Percentiles rank a stretch among this genome's conserved stretches.
Evolutionary conservation across 345 rosid species (phyloP).

Genomic region (Acer saccharum): DNA sequence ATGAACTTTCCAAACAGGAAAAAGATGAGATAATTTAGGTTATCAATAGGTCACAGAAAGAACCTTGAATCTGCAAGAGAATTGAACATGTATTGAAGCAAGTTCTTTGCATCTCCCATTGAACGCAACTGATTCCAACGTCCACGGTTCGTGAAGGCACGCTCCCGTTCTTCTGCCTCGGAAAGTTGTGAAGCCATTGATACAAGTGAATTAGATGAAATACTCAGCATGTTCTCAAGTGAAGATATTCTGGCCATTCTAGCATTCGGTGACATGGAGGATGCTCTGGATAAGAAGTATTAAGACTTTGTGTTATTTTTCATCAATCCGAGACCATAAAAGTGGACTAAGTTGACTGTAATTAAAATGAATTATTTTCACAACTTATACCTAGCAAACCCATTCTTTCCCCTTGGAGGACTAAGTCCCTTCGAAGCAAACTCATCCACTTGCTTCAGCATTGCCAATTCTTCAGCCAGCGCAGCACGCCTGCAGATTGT

Average conservation of each 20-base stretch:
- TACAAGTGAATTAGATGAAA: constrained; percentile 91
- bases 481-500: constrained; percentile 78
- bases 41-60: constrained; percentile 20
- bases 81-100: constrained; percentile 93
- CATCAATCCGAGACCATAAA: not conserved
- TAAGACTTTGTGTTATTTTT: constrained; percentile 8
- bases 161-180: constrained; percentile 97
- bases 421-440: constrained; percentile 85
- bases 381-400: constrained; percentile 73
- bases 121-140: constrained; percentile 99
- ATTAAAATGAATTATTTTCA: constrained; percentile 10
- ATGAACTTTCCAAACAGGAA: not conserved
- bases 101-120: constrained; percentile 96
- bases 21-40: constrained; percentile 4
- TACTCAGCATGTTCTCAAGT: constrained; percentile 89
- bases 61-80: constrained; percentile 88
- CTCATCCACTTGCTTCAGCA: constrained; percentile 89
- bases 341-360: not conserved
- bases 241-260: constrained; percentile 89
- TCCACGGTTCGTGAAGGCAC: constrained; percentile 85
- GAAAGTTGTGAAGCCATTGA: constrained; percentile 99
- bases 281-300: constrained; percentile 59
- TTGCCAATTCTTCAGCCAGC: constrained; percentile 85
- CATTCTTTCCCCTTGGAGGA: constrained; percentile 93
- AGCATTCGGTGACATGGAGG: constrained; percentile 94